Evolutionary conservation across 768 basidiomycete species (phyloP), one percentile per base, ranked within the genome.

Genomic region (Leccinum barrowsii): DNA sequence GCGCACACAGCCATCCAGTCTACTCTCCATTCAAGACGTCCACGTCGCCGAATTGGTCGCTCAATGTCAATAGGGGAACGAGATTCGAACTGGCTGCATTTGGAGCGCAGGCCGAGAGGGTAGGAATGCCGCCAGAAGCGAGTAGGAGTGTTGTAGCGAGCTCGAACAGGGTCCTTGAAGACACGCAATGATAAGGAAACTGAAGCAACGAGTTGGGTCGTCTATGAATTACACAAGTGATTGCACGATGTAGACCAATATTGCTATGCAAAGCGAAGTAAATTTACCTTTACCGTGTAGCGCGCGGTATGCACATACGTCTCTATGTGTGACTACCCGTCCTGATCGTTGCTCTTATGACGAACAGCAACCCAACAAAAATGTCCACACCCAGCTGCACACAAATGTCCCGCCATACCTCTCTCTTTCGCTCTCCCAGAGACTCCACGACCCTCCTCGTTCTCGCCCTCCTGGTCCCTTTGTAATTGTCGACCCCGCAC

Each of bases 381-480:
- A 73, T 93, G 91, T 0, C 91, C 90, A 72, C 90, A 93, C 4
- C 90, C 91, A 46, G 89, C 82, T 13, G 89, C 87, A 72, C 91
- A 92, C 0, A 78, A 80, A 67, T 88, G 85, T 3, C 85, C 89
- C 12, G 64, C 55, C 50, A 74, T 50, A 7, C 49, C 53, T 22
- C 59, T 55, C 21, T 67, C 65, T 35, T 56, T 34, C 11, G 7
- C 15, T 5, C 32, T 47, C 32, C 48, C 64, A 6, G n/a, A 55
- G 8, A 6, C 17, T 47, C 61, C 40, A 21, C 52, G 47, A 7
- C 53, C 56, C 5, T 63, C 65, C n/a, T 62, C 67, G 5, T 46
- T 50, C 32, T 59, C 65, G 0, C 63, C 60, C 4, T 62, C 63
- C 8, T 58, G 59, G 8, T 55, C 64, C 56, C 67, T 65, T 59